Base-by-base conservation (phyloP, 2,329 filamentous ascomycete genomes). In the Myriangium duriaei region DNA sequence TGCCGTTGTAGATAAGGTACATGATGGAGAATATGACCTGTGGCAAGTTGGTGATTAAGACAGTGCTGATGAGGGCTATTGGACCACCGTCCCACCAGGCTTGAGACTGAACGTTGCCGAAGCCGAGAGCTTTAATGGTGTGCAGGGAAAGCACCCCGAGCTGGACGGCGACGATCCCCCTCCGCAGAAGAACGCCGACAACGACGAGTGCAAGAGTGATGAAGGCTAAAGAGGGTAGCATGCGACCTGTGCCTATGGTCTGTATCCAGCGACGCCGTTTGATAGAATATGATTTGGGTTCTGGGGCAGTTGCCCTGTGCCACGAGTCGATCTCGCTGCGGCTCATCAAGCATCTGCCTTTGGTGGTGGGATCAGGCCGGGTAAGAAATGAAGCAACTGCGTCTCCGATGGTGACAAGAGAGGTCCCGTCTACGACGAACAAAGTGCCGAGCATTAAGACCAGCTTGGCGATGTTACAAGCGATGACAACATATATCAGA, bases 1-100 rank as follows among this genome's bases (percentile, higher is more conserved):
- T 49, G 2, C 49, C 49, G 44, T 69, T 70, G 47, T 61, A 59
- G 1, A 53, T 47, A 3, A 69, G 49, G 45, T 71, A 70, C 2
- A 65, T 33, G n/a, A 65, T 47, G 0, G 64, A 68, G 0, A 69
- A 42, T 3, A 70, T 37, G 0, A 67, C 37, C 43, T 72, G 69
- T 1, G 67, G 65, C 0, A 56, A 16, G 43, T 72, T 72, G 24
- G 60, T 63, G 0, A 69, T 13, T 12, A 68, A 49, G 0, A 58
- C 50, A 10, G 34, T 40, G 3, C 11, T 13, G 12, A 15, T 7
- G 30, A 26, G 21, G 21, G 7, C n/a, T 7, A 7, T n/a, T 26
- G 21, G 21, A n/a, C 21, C 21, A n/a, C 21, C 21, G n/a, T 7
- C n/a, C 21, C 21, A 26, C 7, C n/a, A 26, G 21, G 7, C 7